Conservation (phyloP, 352 stramenopile genomes). For the Globisporangium solare region DNA sequence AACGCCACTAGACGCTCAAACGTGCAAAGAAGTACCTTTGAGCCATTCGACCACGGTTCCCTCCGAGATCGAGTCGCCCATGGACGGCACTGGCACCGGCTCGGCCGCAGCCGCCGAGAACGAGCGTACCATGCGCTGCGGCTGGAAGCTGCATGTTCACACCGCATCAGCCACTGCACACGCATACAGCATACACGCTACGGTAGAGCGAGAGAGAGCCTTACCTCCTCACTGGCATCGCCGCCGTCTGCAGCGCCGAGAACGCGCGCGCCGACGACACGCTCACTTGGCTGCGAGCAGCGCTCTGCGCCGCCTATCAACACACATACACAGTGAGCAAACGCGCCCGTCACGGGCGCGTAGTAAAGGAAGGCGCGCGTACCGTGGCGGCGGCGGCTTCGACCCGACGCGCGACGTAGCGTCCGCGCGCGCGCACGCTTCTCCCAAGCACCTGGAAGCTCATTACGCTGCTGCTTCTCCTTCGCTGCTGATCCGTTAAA, state of each 20-base stretch:
- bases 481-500: conserved; percentile 3
- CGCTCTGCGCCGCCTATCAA: conserved; percentile 11
- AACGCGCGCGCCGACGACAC: conserved; percentile 17
- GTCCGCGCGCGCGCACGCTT: conserved; percentile 31
- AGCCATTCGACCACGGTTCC: conserved; percentile 97
- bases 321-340: neutral
- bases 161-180: neutral
- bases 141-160: conserved; percentile 18
- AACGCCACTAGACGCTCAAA: neutral
- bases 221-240: conserved; percentile 21
- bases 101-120: conserved; percentile 49
- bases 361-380: neutral
- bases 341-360: too few relatives aligned
- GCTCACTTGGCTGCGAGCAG: conserved; percentile 11
- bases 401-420: conserved; percentile 23
- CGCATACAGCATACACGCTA: neutral
- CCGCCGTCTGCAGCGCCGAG: conserved; percentile 23
- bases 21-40: conserved; percentile 48
- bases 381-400: conserved; percentile 13
- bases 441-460: conserved; percentile 47
- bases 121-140: conserved; percentile 25
- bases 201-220: too few relatives aligned
- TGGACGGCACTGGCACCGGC: conserved; percentile 78
- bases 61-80: conserved; percentile 97
- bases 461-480: conserved; percentile 24